A percentile compares a stretch with the other conserved stretches of the same genome.
phyloP scores from a whole-genome alignment of 2,329 filamentous ascomycete genomes.

The Pseudogymnoascus pannorum region DNA sequence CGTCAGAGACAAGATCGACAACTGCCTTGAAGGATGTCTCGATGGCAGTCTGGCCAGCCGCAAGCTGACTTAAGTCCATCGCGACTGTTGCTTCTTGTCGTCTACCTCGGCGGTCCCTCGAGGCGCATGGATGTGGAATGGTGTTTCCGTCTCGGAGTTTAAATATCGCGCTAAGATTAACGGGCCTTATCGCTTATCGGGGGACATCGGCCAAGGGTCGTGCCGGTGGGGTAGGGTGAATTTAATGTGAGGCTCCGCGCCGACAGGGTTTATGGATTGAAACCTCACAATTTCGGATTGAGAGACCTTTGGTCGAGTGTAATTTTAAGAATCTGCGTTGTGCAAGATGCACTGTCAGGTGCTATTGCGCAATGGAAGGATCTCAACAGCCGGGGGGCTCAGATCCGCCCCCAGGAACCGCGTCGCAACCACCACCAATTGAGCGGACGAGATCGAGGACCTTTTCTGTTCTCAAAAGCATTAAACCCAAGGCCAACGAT shows the following conservation, averaged over 20 bases:
- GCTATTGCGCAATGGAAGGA: neutral
- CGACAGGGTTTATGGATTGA: neutral
- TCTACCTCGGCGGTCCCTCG: constrained; percentile 15
- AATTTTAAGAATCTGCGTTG: neutral
- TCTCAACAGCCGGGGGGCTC: neutral
- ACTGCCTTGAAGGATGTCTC: constrained; percentile 26
- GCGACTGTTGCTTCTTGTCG: constrained; percentile 24
- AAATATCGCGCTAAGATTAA: constrained; percentile 6
- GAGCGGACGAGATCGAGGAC: neutral
- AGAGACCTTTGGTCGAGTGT: neutral
- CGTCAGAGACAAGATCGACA: constrained; percentile 15
- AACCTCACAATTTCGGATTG: neutral
- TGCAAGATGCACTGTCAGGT: constrained; percentile 4
- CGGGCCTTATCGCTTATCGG: constrained; percentile 5
- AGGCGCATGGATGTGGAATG: constrained; percentile 16
- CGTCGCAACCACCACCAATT: neutral
- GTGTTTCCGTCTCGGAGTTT: constrained; percentile 7
- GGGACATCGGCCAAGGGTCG: neutral
- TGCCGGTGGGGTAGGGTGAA: neutral
- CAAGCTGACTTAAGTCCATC: constrained; percentile 29
- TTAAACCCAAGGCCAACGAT: neutral
- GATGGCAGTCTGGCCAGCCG: constrained; percentile 28
- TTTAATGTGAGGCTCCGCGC: neutral
- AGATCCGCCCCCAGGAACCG: neutral
- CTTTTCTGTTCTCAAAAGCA: neutral